Conservation (phyloP, 768 basidiomycete genomes). For the Russula griseocarnosa region DNA sequence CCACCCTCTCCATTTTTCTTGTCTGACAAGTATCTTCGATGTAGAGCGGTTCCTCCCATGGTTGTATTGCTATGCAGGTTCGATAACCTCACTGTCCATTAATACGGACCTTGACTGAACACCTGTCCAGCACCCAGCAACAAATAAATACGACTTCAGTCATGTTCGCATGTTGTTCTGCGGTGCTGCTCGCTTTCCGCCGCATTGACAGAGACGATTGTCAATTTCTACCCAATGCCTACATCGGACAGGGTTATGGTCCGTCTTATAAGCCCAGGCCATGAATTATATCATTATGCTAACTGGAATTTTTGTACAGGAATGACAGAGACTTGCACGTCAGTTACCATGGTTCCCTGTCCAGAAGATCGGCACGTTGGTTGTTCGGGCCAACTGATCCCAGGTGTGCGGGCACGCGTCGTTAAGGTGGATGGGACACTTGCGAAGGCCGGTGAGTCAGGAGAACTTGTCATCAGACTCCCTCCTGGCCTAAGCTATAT, state of each 20-base stretch:
- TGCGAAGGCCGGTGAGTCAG: constrained; percentile 51
- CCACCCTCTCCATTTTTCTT: background rate
- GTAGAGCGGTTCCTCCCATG: constrained; percentile 33
- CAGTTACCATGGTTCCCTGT: constrained; percentile 48
- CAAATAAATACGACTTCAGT: constrained; percentile 34
- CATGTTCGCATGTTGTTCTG: constrained; percentile 31
- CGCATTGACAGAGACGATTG: constrained; percentile 40
- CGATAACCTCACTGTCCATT: background rate
- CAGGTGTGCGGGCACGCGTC: constrained; percentile 51
- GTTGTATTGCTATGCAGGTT: constrained; percentile 35
- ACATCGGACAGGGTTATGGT: constrained; percentile 63
- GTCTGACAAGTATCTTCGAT: background rate
- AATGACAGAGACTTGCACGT: constrained; percentile 63
- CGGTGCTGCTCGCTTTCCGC: constrained; percentile 39
- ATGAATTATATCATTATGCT: background rate
- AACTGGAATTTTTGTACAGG: constrained; percentile 38
- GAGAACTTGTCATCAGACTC: constrained; percentile 50
- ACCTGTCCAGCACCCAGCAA: constrained; percentile 31
- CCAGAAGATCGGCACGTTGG: constrained; percentile 50
- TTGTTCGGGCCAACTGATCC: constrained; percentile 43
- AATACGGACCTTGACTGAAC: background rate
- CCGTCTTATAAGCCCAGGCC: constrained; percentile 7
- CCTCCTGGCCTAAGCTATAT: constrained; percentile 44
- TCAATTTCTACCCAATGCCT: constrained; percentile 48
- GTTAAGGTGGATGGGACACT: constrained; percentile 52